Percentiles rank a stretch among this genome's conserved stretches.
These are phyloP conservation scores for Capronia coronata DNA, from an alignment of 2,329 filamentous ascomycete species.

Conservation along the genomic window DNA sequence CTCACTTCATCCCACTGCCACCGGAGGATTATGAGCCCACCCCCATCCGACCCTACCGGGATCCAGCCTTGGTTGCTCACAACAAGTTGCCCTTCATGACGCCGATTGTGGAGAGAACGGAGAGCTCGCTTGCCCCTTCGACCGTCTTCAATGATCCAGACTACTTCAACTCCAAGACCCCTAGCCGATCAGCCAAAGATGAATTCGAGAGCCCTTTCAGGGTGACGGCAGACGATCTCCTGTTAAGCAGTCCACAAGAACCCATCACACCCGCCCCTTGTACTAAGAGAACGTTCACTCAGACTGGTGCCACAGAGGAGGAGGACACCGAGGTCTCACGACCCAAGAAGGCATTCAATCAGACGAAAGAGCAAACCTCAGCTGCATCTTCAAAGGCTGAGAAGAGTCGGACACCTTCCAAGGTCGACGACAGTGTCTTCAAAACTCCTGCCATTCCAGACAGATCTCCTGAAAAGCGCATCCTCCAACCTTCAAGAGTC, in stretches of 20 bases:
- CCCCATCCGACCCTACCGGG: slow-evolving; percentile 70
- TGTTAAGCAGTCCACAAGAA: slow-evolving; percentile 59
- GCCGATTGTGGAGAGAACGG: slow-evolving; percentile 91
- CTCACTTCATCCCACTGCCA: slow-evolving; percentile 68
- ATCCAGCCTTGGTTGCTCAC: slow-evolving; percentile 72
- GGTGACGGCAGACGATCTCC: slow-evolving; percentile 41
- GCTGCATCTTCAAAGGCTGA: background rate
- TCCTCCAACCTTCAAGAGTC: slow-evolving; percentile 30
- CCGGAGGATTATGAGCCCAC: slow-evolving; percentile 76
- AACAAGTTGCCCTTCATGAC: slow-evolving; percentile 97
- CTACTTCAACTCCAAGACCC: slow-evolving; percentile 66
- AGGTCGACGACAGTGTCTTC: slow-evolving; percentile 16
- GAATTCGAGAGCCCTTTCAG: slow-evolving; percentile 27
- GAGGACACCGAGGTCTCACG: slow-evolving; percentile 10
- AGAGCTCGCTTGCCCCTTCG: slow-evolving; percentile 69
- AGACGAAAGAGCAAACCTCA: background rate
- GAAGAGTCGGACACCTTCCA: background rate
- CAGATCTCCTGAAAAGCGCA: slow-evolving; percentile 29
- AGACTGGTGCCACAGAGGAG: slow-evolving; percentile 12
- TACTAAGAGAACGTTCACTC: slow-evolving; percentile 17
- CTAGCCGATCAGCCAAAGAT: slow-evolving; percentile 52
- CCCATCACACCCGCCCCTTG: slow-evolving; percentile 38
- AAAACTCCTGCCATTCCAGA: slow-evolving; percentile 10
- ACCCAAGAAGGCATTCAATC: slow-evolving; percentile 7
- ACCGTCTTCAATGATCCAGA: slow-evolving; percentile 53